Base-by-base conservation (phyloP, 139 green algal species). In the Eudorina sp. region DNA sequence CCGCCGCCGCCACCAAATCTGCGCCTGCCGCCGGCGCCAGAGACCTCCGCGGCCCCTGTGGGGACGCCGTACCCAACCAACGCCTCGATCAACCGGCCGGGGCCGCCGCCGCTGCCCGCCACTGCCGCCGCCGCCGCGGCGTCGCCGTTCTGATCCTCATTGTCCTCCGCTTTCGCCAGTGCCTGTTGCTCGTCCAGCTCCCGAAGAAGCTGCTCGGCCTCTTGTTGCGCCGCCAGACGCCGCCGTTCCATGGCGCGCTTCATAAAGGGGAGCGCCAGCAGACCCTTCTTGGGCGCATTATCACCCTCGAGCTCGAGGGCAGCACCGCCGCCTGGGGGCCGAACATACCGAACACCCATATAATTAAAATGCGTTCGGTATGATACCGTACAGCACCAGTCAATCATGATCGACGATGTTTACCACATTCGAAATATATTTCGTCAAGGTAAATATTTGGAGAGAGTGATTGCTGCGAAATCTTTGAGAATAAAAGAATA, bases 231-330 rank as follows among this genome's bases (percentile, higher is more conserved):
- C 55, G 92, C 94, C 86, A 96, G 68, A 16, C 91, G 88, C 90
- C 93, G 91, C 84, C 87, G 83, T 88, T 96, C 93, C 62, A 96
- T 85, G 19, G 96, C 96, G 0, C 97, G 88, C 62, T 91, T 83
- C 97, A 99, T 99, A 93, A 99, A 99, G 31, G 97, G 97, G 83
- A 99, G 93, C 19, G 92, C 91, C 77, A 99, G 97, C 29, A 99
- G 93, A 45, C 97, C 96, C 87, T 95, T 96, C 55, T 90, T 89
- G 9, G 91, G 86, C n/a, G 55, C 80, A 27, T 90, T 91, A 2
- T 45, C 53, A 23, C 29, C 76, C 1, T 40, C 53, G 2, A 75
- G 66, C 14, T 45, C 45, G 7, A 68, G 8, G 4, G 43, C n/a
- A n/a, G n/a, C n/a, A 21, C 34, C 31, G 62, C 34, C 29, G 31